A percentile compares a stretch with the other conserved stretches of the same genome.
Evolutionary conservation across 1,284 basidiomycete species (phyloP).

Genomic region (Gymnopus androsaceus): DNA sequence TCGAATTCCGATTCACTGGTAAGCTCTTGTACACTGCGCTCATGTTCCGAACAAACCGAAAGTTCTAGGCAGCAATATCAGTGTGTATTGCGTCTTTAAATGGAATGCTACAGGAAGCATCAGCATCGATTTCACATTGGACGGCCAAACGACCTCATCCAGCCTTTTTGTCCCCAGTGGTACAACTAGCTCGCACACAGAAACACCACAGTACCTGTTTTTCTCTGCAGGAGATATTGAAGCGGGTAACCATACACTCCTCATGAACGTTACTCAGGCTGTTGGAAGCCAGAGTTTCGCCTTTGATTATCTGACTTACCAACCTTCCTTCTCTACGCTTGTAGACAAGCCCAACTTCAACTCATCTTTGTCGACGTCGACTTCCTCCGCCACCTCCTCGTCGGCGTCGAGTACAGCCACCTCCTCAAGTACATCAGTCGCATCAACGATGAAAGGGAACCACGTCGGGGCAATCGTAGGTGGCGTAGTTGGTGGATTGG

Average conservation of each 20-base stretch:
- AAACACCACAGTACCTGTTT: slow-evolving; percentile 1
- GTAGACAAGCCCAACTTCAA: not conserved
- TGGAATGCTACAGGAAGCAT: slow-evolving; percentile 2
- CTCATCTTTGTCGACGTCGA: not conserved
- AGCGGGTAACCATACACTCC: slow-evolving; percentile 4
- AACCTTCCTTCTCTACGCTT: not conserved
- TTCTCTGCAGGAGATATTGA: not conserved
- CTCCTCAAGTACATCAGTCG: not conserved
- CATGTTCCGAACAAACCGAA: too few species aligned
- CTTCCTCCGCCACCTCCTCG: not conserved
- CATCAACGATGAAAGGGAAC: not conserved
- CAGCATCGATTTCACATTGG: slow-evolving; percentile 1
- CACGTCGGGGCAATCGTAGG: slow-evolving; percentile 45
- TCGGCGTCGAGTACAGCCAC: not conserved
- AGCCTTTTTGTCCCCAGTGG: not conserved
- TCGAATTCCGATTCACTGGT: slow-evolving; percentile 10
- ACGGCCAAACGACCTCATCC: not conserved
- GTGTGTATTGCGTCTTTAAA: slow-evolving; percentile 3
- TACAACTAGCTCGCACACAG: not conserved
- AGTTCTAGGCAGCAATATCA: not conserved
- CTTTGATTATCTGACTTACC: slow-evolving; percentile 6
- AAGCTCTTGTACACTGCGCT: not conserved
- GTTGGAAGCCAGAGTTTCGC: not conserved
- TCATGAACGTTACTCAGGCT: slow-evolving; percentile 1
- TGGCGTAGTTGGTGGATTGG: slow-evolving; percentile 39